These are phyloP conservation scores for Alloteropsis semialata DNA, from an alignment of 176 grass and related monocot species.

Conservation along the genomic window DNA sequence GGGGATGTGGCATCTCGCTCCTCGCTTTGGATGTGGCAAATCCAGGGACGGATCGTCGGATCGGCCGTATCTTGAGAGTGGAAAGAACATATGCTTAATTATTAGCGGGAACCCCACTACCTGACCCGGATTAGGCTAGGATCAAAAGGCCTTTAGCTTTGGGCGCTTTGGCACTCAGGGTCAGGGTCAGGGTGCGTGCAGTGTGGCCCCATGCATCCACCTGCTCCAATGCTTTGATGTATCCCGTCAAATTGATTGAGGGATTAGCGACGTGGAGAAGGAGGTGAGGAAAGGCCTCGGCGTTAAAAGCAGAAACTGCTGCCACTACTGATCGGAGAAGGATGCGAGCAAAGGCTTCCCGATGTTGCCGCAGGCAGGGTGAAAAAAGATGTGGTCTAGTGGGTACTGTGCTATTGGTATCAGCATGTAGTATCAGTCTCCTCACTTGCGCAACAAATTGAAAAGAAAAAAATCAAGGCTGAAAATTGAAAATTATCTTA, in stretches of 20 bases:
- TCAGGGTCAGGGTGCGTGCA: too few species aligned
- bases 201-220: not conserved
- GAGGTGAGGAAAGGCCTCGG: not conserved
- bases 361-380: not conserved
- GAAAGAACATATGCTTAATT: slow-evolving; percentile 44
- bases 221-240: not conserved
- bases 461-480: not conserved
- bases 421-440: not conserved
- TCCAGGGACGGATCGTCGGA: slow-evolving; percentile 43
- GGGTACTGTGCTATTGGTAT: not conserved
- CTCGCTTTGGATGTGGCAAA: slow-evolving; percentile 31
- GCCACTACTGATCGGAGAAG: not conserved
- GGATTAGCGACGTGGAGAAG: not conserved
- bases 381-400: not conserved
- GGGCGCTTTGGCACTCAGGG: not conserved
- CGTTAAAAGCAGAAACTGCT: not conserved
- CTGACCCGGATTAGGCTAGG: slow-evolving; percentile 19
- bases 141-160: slow-evolving; percentile 39
- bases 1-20: slow-evolving; percentile 1
- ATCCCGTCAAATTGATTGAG: not conserved
- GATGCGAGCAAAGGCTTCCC: not conserved
- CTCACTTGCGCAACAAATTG: not conserved
- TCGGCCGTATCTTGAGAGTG: slow-evolving; percentile 37
- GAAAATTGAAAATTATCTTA: not conserved
- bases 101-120: not conserved